Evolutionary conservation across 345 rosid genomes (phyloP), one percentile per base, ranked within the genome.

Genomic region (Syzygium jambos): DNA sequence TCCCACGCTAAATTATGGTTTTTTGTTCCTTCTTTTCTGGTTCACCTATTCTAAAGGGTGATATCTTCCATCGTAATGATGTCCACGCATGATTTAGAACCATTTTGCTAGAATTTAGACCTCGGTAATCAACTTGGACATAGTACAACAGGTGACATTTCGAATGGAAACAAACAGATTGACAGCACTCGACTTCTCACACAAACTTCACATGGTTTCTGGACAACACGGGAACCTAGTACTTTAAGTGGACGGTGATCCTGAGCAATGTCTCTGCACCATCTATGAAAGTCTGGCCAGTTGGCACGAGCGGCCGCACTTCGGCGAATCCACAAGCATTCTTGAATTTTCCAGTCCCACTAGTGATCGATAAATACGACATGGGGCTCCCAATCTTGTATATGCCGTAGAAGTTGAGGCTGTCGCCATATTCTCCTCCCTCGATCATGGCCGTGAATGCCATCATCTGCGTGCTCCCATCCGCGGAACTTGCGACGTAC

Each of bases 371-470:
- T 38, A 97, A 85, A 53, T 92, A 94, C 6, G 99, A 95, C 94
- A 95, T 91, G 19, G 95, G 46, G 88, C 96, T 93, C n/a, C 98
- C 97, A 6, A 93, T 93, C 91, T 90, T 95, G 91, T 94, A 97
- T 43, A 94, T 88, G 4, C 98, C 99, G 41, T 95, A 97, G 92
- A 97, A 95, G 92, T 95, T 97, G 86, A 97, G 95, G 93, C 93
- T 94, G 85, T 97, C 98, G 19, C 96, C 97, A 41, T 95, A 97
- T 61, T 97, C 99, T 9, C 98, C 99, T 52, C 95, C 99, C 92
- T 97, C 99, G n/a, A 97, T 89, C 95, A 96, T 92, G 77, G 98
- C 97, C 41, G 99, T 95, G 89, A 97, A 97, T 59, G 98, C 94
- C 99, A 97, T 95, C 98, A 96, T 95, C 94, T 97, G 99, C 52